Conservation (phyloP, 2,329 filamentous ascomycete genomes). For the Diaporthe citrichinensis region DNA sequence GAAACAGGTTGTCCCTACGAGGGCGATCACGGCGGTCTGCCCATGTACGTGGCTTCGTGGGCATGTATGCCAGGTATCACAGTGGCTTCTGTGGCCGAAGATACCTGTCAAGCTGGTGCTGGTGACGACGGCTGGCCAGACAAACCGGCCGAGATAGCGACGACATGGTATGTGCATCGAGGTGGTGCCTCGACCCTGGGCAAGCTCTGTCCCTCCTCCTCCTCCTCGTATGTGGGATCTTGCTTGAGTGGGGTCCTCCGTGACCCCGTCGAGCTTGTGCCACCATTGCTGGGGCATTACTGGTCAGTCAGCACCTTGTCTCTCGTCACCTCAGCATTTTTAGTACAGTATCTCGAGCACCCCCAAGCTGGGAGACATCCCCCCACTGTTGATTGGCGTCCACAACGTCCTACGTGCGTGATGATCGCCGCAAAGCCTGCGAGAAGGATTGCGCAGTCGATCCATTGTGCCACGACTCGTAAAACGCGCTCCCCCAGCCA, state of each 20-base stretch:
- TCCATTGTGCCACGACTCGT: conserved; percentile 32
- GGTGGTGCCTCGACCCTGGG: conserved; percentile 14
- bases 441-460: conserved; percentile 16
- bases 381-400: conserved; percentile 3
- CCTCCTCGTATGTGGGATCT: conserved; percentile 25
- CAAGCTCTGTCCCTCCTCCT: conserved; percentile 18
- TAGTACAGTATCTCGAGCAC: conserved; percentile 4
- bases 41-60: not conserved
- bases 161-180: conserved; percentile 16
- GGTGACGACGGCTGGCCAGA: not conserved
- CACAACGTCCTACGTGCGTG: conserved; percentile 16
- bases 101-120: not conserved
- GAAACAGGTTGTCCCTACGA: not conserved
- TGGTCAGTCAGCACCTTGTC: conserved; percentile 17
- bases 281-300: conserved; percentile 9
- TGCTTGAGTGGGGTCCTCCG: conserved; percentile 29
- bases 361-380: not conserved
- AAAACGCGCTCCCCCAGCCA: conserved; percentile 3
- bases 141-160: not conserved
- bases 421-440: conserved; percentile 25
- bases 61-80: not conserved
- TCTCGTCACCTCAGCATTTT: conserved; percentile 19
- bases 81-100: not conserved
- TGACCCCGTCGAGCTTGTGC: conserved; percentile 24
- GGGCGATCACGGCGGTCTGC: not conserved